These are phyloP conservation scores for Trebouxia sp. DNA, from an alignment of 139 green algal species.

Conservation along the genomic window DNA sequence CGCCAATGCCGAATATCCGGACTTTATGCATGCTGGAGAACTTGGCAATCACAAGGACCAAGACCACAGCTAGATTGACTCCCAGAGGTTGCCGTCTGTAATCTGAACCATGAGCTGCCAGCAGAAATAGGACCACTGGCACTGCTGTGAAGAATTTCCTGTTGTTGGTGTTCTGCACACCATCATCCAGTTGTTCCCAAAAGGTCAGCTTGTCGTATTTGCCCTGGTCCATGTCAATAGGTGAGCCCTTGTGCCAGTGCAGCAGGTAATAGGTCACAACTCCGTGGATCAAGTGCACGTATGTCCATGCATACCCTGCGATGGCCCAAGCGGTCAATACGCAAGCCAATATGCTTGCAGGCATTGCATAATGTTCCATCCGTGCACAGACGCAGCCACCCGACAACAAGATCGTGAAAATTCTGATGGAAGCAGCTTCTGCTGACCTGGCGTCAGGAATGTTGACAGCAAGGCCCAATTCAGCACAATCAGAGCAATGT, in stretches of 20 bases:
- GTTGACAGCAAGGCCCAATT: constrained; percentile 72
- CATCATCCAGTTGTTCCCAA: constrained; percentile 84
- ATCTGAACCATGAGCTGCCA: constrained; percentile 85
- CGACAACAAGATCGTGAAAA: too few relatives aligned
- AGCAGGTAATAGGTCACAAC: constrained; percentile 83
- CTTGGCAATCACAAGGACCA: constrained; percentile 85
- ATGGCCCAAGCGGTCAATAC: too few relatives aligned
- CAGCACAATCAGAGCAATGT: constrained; percentile 68
- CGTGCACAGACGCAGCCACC: too few relatives aligned
- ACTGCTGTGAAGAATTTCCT: constrained; percentile 89
- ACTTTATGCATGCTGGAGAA: constrained; percentile 85
- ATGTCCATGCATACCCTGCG: constrained; percentile 83
- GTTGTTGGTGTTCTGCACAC: constrained; percentile 73
- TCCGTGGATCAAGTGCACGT: constrained; percentile 82
- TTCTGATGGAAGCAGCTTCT: too few relatives aligned
- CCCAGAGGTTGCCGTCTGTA: constrained; percentile 82
- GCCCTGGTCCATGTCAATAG: constrained; percentile 51
- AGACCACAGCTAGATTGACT: constrained; percentile 80
- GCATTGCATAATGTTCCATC: too few relatives aligned
- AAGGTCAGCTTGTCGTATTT: constrained; percentile 88
- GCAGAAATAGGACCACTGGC: constrained; percentile 80
- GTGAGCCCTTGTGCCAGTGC: constrained; percentile 81
- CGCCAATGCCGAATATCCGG: constrained; percentile 67
- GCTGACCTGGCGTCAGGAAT: constrained; percentile 57
- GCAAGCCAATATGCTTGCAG: neutral